Percentiles rank a stretch among this genome's conserved stretches.
Conservation (phyloP, 306 rosid species). For the Chamaecrista fasciculata region DNA sequence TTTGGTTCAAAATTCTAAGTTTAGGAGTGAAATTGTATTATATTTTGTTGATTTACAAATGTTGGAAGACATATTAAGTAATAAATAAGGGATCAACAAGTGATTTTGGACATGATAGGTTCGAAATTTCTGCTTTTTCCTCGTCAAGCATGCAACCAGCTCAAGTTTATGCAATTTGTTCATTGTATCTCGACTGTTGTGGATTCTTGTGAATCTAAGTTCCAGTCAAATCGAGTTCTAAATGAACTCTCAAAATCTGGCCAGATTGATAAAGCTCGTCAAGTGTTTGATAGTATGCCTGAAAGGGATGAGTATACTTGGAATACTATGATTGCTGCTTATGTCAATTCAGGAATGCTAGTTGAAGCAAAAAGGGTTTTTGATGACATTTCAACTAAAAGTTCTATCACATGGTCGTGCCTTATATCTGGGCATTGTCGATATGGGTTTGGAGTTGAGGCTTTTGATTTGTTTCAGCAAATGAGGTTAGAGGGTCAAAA, state of each 20-base stretch:
- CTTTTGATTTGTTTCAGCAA: slow-evolving; percentile 53
- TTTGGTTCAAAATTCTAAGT: too few relatives aligned
- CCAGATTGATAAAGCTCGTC: slow-evolving; percentile 61
- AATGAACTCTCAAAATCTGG: slow-evolving; percentile 53
- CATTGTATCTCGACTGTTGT: slow-evolving; percentile 24
- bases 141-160: slow-evolving; percentile 20
- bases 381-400: slow-evolving; percentile 41
- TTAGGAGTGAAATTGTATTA: not conserved
- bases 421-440: slow-evolving; percentile 73
- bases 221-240: slow-evolving; percentile 44
- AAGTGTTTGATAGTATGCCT: slow-evolving; percentile 69
- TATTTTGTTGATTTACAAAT: not conserved
- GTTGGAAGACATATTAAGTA: not conserved
- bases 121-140: slow-evolving; percentile 26
- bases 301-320: slow-evolving; percentile 63
- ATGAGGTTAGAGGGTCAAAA: slow-evolving; percentile 68
- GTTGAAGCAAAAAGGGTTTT: slow-evolving; percentile 67
- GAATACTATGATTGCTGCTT: slow-evolving; percentile 79
- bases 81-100: not conserved
- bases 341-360: slow-evolving; percentile 58
- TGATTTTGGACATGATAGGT: slow-evolving; percentile 45
- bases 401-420: slow-evolving; percentile 77
- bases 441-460: slow-evolving; percentile 55
- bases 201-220: slow-evolving; percentile 34
- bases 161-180: slow-evolving; percentile 13